Evolutionary conservation across 1,284 basidiomycete genomes (phyloP).

Genomic region (Rhodotorula mucilaginosa): DNA sequence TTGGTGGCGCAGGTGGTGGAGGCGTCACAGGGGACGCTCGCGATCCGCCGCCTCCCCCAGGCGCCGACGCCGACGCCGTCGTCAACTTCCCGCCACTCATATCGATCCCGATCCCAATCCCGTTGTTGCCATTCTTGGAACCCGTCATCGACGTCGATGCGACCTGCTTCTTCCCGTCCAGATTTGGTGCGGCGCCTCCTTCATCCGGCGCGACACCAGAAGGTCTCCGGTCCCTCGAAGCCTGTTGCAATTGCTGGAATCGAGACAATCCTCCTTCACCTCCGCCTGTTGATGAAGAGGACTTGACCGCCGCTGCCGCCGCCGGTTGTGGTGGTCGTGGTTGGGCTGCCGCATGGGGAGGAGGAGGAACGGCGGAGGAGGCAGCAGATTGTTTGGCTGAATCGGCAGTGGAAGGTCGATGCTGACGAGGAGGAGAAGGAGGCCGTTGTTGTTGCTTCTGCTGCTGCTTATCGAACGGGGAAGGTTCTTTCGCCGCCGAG

Average conservation of each 20-base stretch:
- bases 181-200: not conserved
- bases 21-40: not conserved
- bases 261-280: not conserved
- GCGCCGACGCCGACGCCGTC: not conserved
- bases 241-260: not conserved
- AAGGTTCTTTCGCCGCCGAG: too few relatives aligned
- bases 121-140: not conserved
- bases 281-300: not conserved
- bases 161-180: too few relatives aligned
- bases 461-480: too few relatives aligned
- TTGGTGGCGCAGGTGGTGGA: not conserved
- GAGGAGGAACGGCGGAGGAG: not conserved
- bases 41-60: too few relatives aligned
- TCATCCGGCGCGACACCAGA: not conserved
- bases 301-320: not conserved
- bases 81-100: slow-evolving; percentile 2
- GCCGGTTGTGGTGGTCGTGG: not conserved
- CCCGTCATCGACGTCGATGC: not conserved
- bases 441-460: not conserved
- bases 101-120: slow-evolving; percentile 27
- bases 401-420: not conserved
- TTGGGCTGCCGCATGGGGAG: not conserved
- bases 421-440: not conserved
- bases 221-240: not conserved
- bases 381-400: not conserved